A percentile compares a stretch with the other conserved stretches of the same genome.
phyloP scores from a whole-genome alignment of 257 asterid genomes.

The Solanum habrochaites region DNA sequence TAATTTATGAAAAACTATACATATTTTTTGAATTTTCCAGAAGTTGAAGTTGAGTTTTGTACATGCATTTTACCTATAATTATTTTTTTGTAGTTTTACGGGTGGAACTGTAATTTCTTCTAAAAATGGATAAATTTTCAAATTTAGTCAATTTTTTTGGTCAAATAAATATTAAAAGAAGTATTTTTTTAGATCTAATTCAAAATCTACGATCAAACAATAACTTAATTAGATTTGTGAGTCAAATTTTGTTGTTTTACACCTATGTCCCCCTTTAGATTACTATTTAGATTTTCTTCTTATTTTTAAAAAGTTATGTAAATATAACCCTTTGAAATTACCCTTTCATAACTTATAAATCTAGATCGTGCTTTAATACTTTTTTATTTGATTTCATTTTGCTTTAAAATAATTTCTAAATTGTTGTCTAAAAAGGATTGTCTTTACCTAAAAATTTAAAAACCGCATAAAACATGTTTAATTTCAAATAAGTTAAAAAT shows the following conservation, averaged over 20 bases:
- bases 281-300: neutral
- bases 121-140: fast-evolving
- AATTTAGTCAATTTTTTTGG: neutral
- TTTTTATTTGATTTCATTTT: no score
- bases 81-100: neutral
- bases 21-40: no score
- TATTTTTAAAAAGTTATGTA: neutral
- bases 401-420: neutral
- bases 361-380: no score
- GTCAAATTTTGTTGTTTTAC: no score
- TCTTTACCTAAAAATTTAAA: no score
- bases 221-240: no score
- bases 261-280: neutral
- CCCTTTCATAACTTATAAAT: neutral
- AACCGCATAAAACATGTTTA: neutral
- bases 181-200: neutral
- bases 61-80: no score
- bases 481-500: neutral
- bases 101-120: neutral
- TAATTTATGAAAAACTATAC: no score
- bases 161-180: neutral
- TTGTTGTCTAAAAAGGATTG: no score
- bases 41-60: no score
- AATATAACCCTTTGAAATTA: neutral
- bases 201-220: no score